phyloP scores from a whole-genome alignment of 2,329 filamentous ascomycete species.

The Colletotrichum camelliae region DNA sequence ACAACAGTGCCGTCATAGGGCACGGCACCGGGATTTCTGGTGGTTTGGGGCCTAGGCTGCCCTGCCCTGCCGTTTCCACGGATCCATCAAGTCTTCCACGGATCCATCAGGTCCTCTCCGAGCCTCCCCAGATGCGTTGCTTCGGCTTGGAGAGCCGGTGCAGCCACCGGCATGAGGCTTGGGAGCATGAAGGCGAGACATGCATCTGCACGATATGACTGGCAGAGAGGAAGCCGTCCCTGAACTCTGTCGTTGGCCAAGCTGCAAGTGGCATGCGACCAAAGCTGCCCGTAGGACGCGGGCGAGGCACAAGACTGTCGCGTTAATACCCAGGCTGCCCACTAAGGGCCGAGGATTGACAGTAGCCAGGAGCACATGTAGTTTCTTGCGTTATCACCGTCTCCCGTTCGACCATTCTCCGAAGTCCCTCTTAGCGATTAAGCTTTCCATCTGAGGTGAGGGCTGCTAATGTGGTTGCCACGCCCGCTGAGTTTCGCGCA shows the following conservation, averaged over 20 bases:
- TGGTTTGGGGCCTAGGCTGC: not conserved
- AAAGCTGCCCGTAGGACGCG: not conserved
- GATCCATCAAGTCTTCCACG: not conserved
- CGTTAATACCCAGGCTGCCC: not conserved
- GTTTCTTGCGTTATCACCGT: not conserved
- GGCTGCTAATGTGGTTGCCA: not conserved
- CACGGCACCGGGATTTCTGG: not conserved
- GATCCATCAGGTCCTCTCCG: not conserved
- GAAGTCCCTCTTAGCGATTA: not conserved
- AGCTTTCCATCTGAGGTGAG: constrained; percentile 13
- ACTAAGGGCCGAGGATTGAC: not conserved
- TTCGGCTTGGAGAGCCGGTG: constrained; percentile 7
- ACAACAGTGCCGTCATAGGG: not conserved
- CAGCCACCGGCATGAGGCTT: constrained; percentile 11
- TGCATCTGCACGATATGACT: constrained; percentile 13
- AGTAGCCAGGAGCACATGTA: not conserved
- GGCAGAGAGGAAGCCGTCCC: constrained; percentile 1
- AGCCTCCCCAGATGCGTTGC: not conserved
- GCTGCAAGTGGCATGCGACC: constrained; percentile 9
- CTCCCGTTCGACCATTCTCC: not conserved
- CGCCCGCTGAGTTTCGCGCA: constrained; percentile 14
- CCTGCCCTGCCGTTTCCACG: not conserved
- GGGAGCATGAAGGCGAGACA: constrained; percentile 11
- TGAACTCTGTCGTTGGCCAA: not conserved
- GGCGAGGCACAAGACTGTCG: not conserved